Evolutionary conservation across 83 land plant genomes (phyloP), one percentile per base, ranked within the genome.

Genomic region (Isoetes engelmannii): DNA sequence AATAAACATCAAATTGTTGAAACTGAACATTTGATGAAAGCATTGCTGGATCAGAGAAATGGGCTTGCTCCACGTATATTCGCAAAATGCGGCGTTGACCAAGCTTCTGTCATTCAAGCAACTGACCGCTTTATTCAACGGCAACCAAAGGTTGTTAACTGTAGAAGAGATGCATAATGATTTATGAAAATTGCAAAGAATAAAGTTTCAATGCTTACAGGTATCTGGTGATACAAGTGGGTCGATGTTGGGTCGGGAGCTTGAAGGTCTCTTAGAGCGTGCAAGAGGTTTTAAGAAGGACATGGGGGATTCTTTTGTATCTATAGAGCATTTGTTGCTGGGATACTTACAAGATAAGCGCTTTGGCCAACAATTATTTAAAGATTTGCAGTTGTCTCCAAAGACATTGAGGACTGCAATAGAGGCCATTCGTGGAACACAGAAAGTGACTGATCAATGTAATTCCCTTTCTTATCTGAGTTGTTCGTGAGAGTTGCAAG

Each of bases 21-120:
- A 83, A 90, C 98, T 2, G 98, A 93, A 68, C 98, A 93, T 78
- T 78, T 93, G 56, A 90, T 93, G 98, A 93, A 90, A 66, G 87
- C 98, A 0, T 75, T 93, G 44, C 76, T 90, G 68, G 92, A 90
- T 80, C 96, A 93, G 80, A 83, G 84, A 69, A 93, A 90, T 81
- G 98, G 96, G 1, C 88, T 93, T 64, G 96, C 98, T 67, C 84
- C 92, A 10, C 83, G 98, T 6, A 90, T 90, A 41, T 93, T 93
- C 63, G 86, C 92, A 58, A 93, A 93, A 72, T 86, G 70, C 42
- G 90, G 90, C 5, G 86, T 93, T 17, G 98, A 93, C 63, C 90
- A 93, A 57, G 90, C 92, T 49, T 69, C 81, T 9, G 90, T 93
- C 54, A 79, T 93, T 15, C 92, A 90, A 70, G 87, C 89, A 8